A percentile compares a stretch with the other conserved stretches of the same genome.
Conservation (phyloP, 768 basidiomycete species). For the Tricholomella constricta region DNA sequence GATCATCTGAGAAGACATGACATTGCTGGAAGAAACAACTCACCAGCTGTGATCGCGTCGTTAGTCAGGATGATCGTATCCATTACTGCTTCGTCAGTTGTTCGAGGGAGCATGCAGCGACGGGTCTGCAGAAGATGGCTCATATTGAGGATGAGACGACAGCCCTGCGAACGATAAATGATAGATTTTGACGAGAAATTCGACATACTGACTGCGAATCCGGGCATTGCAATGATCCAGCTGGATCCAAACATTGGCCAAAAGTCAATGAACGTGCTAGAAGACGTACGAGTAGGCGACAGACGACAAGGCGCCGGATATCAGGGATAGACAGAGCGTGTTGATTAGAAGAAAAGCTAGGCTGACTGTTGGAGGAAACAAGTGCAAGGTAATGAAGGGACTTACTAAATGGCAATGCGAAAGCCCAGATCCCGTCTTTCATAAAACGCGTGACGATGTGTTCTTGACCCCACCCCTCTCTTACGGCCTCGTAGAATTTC, state of each 20-base stretch:
- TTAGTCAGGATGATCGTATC: conserved; percentile 9
- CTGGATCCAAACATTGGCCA: conserved; percentile 5
- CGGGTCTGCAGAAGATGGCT: conserved; percentile 19
- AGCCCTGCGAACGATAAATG: conserved; percentile 15
- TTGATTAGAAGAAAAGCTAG: conserved; percentile 20
- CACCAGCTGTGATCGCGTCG: conserved; percentile 1
- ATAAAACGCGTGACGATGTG: conserved; percentile 25
- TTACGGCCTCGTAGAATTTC: conserved; percentile 24
- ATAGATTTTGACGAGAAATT: neutral
- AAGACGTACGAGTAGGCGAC: conserved; percentile 22
- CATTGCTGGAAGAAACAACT: neutral
- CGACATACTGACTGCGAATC: conserved; percentile 20
- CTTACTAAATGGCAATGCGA: conserved; percentile 25
- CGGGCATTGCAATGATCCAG: conserved; percentile 25
- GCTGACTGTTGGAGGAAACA: neutral
- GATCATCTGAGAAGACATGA: neutral
- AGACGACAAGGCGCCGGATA: conserved; percentile 18
- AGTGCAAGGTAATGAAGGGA: neutral
- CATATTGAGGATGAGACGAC: conserved; percentile 27
- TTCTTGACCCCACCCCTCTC: conserved; percentile 26
- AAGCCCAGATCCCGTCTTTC: conserved; percentile 28
- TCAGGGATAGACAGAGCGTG: conserved; percentile 15
- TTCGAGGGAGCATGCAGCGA: neutral
- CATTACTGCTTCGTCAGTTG: conserved; percentile 1
- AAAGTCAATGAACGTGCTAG: neutral